phyloP scores from a whole-genome alignment of 2,329 filamentous ascomycete species.

The Nothophoma quercina region DNA sequence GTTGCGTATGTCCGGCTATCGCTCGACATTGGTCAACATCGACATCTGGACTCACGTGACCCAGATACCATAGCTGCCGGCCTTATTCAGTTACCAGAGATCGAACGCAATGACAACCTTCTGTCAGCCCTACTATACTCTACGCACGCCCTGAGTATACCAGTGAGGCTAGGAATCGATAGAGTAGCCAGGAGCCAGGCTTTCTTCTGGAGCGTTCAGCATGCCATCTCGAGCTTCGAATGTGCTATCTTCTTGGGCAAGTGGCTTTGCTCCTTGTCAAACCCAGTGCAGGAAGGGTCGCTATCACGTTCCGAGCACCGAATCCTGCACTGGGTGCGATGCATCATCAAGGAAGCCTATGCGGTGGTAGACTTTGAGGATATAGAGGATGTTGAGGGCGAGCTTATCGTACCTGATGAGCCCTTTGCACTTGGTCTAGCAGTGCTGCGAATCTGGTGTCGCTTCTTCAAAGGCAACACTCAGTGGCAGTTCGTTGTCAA shows the following conservation, averaged over 20 bases:
- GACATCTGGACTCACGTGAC: constrained; percentile 56
- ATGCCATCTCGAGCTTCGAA: constrained; percentile 63
- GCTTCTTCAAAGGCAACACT: constrained; percentile 58
- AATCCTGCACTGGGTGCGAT: constrained; percentile 57
- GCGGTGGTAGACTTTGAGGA: constrained; percentile 46
- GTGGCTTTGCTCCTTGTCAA: constrained; percentile 51
- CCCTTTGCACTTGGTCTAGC: constrained; percentile 49
- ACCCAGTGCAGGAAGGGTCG: constrained; percentile 21
- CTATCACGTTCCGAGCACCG: constrained; percentile 50
- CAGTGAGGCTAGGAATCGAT: constrained; percentile 63
- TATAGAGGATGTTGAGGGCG: constrained; percentile 18
- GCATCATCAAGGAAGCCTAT: constrained; percentile 57
- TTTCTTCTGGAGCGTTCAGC: constrained; percentile 66
- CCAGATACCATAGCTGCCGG: constrained; percentile 52
- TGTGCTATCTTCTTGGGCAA: constrained; percentile 64
- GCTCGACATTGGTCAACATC: constrained; percentile 55
- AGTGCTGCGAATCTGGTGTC: constrained; percentile 56
- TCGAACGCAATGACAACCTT: constrained; percentile 59
- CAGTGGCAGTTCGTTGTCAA: constrained; percentile 60
- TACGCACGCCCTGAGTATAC: constrained; percentile 63
- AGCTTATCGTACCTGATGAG: constrained; percentile 25
- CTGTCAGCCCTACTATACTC: constrained; percentile 62
- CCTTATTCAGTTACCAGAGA: constrained; percentile 48
- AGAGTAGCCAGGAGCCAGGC: constrained; percentile 63
- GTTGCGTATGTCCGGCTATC: constrained; percentile 59